Percentiles rank a stretch among this genome's conserved stretches.
These are phyloP conservation scores for Cladosporium sp. DNA, from an alignment of 2,329 filamentous ascomycete genomes.

Conservation along the genomic window DNA sequence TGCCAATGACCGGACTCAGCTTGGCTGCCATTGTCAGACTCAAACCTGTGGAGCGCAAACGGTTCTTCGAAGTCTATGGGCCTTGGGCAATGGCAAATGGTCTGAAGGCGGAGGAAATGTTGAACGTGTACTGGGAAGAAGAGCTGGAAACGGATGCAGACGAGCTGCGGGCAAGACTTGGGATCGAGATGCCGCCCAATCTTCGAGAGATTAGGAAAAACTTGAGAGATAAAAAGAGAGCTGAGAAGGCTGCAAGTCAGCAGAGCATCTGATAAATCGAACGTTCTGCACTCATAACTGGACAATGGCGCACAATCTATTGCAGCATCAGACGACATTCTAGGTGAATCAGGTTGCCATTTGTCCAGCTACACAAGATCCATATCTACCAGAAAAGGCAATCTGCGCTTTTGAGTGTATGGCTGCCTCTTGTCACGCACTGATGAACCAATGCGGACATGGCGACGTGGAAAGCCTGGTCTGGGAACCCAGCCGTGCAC, in stretches of 20 bases:
- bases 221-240: slow-evolving; percentile 64
- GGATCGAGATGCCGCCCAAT: slow-evolving; percentile 85
- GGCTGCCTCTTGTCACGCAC: no score
- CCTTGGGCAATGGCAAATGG: slow-evolving; percentile 92
- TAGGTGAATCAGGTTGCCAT: no score
- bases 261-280: no score
- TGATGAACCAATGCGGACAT: no score
- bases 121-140: slow-evolving; percentile 98
- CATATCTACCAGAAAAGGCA: no score
- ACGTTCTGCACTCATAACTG: no score
- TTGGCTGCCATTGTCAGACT: slow-evolving; percentile 65
- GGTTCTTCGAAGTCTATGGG: slow-evolving; percentile 71
- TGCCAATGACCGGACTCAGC: slow-evolving; percentile 92
- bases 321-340: no score
- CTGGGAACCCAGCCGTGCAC: no score
- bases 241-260: slow-evolving; percentile 49
- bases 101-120: slow-evolving; percentile 67
- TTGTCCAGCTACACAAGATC: no score
- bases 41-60: slow-evolving; percentile 57
- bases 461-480: no score
- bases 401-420: no score
- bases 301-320: no score
- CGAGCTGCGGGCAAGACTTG: slow-evolving; percentile 66
- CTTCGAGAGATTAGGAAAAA: slow-evolving; percentile 69
- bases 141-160: slow-evolving; percentile 78